Conservation (phyloP, 345 rosid genomes). For the Eutrema heterophyllum region DNA sequence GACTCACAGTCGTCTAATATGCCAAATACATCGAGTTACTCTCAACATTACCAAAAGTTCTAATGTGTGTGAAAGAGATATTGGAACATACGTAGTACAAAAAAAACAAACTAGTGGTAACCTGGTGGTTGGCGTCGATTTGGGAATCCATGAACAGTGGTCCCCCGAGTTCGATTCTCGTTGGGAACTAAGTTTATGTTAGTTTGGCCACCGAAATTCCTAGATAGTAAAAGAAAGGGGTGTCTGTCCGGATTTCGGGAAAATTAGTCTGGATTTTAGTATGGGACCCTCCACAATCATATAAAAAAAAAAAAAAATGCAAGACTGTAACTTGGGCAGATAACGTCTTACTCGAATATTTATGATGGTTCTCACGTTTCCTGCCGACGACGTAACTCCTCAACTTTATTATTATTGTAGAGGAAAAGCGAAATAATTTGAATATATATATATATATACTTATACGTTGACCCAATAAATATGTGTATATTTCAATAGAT, state of each 20-base stretch:
- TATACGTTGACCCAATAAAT: too few species aligned
- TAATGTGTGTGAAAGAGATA: conserved; percentile 17
- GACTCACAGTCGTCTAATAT: conserved; percentile 24
- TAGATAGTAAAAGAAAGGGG: too few species aligned
- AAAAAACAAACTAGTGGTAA: too few species aligned
- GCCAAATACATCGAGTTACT: conserved; percentile 9
- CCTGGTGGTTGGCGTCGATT: too few species aligned
- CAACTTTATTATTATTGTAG: neutral
- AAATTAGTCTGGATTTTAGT: too few species aligned
- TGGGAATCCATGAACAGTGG: too few species aligned
- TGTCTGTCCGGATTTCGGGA: too few species aligned
- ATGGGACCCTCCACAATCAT: too few species aligned
- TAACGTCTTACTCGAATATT: neutral
- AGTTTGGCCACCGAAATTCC: too few species aligned
- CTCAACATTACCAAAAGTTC: neutral
- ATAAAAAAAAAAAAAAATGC: too few species aligned
- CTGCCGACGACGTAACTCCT: neutral
- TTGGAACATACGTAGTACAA: conserved; percentile 10
- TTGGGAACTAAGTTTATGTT: too few species aligned
- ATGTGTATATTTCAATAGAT: neutral
- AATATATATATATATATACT: neutral
- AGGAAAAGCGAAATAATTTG: neutral
- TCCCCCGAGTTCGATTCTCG: too few species aligned
- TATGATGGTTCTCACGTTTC: conserved; percentile 1
- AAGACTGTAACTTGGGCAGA: neutral